These are phyloP conservation scores for Jamesozyma hellenica DNA, from an alignment of 805 yeast genomes.

Conservation along the genomic window DNA sequence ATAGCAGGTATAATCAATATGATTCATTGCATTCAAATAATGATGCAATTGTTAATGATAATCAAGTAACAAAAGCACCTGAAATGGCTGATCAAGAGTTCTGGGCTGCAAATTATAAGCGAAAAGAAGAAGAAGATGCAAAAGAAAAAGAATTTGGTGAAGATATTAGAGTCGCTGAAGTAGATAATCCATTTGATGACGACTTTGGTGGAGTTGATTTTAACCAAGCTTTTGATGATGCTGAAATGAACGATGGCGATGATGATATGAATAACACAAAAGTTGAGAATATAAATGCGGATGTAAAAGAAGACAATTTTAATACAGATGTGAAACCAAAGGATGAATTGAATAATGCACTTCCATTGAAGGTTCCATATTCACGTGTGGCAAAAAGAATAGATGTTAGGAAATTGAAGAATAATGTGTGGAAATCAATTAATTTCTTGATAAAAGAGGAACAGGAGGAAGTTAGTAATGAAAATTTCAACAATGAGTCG, in stretches of 20 bases:
- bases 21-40: neutral
- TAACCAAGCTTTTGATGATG: slow-evolving; percentile 29
- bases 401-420: slow-evolving; percentile 62
- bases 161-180: slow-evolving; percentile 13
- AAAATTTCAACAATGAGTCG: too few relatives aligned
- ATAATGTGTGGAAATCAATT: slow-evolving; percentile 60
- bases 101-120: slow-evolving; percentile 59
- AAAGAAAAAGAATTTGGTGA: slow-evolving; percentile 22
- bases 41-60: neutral
- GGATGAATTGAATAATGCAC: neutral
- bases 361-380: slow-evolving; percentile 36
- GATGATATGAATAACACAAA: slow-evolving; percentile 11
- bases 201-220: slow-evolving; percentile 28
- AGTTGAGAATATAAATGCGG: slow-evolving; percentile 3
- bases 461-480: slow-evolving; percentile 11
- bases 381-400: slow-evolving; percentile 71
- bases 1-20: neutral
- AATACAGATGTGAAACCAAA: slow-evolving; percentile 1
- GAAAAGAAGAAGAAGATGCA: slow-evolving; percentile 29
- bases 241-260: slow-evolving; percentile 10
- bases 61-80: slow-evolving; percentile 11
- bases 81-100: slow-evolving; percentile 53
- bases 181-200: slow-evolving; percentile 32
- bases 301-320: slow-evolving; percentile 16
- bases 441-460: slow-evolving; percentile 12